These are phyloP conservation scores for Sphenostylis stenocarpa DNA, from an alignment of 306 rosid genomes.

Conservation along the genomic window DNA sequence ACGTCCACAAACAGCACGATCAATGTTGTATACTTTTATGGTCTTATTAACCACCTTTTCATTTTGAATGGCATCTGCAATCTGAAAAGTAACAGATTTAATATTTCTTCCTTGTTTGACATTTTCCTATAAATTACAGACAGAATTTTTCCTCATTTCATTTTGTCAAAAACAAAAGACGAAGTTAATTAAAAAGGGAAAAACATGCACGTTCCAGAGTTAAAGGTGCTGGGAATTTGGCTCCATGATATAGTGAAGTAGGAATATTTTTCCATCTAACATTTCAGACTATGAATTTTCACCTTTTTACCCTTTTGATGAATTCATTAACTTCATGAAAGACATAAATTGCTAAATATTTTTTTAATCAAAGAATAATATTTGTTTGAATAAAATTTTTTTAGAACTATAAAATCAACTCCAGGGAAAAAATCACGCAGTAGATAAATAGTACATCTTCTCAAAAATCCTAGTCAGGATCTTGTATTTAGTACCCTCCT, in stretches of 20 bases:
- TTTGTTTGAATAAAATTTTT: not conserved
- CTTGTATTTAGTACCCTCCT: not conserved
- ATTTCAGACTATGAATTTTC: not conserved
- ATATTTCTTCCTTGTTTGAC: not conserved
- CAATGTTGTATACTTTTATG: slow-evolving; percentile 69
- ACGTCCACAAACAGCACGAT: slow-evolving; percentile 95
- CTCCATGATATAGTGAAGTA: not conserved
- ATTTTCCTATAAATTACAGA: slow-evolving; percentile 12
- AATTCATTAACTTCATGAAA: not conserved
- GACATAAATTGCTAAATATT: not conserved
- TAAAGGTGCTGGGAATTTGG: slow-evolving; percentile 4
- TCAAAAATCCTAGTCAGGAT: not conserved
- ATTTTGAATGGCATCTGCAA: slow-evolving; percentile 83
- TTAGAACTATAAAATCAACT: slow-evolving; percentile 4
- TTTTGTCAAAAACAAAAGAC: not conserved
- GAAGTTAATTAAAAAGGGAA: not conserved
- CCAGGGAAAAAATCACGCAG: not conserved
- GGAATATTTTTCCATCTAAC: not conserved
- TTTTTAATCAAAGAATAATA: not conserved
- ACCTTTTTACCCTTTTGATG: not conserved
- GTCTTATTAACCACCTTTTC: slow-evolving; percentile 78
- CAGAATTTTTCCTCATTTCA: not conserved
- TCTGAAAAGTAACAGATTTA: slow-evolving; percentile 47
- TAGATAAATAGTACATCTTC: not conserved
- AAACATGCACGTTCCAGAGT: not conserved